Base-by-base conservation (phyloP, 31 red algal genomes). In the Porphyra umbilicalis region DNA sequence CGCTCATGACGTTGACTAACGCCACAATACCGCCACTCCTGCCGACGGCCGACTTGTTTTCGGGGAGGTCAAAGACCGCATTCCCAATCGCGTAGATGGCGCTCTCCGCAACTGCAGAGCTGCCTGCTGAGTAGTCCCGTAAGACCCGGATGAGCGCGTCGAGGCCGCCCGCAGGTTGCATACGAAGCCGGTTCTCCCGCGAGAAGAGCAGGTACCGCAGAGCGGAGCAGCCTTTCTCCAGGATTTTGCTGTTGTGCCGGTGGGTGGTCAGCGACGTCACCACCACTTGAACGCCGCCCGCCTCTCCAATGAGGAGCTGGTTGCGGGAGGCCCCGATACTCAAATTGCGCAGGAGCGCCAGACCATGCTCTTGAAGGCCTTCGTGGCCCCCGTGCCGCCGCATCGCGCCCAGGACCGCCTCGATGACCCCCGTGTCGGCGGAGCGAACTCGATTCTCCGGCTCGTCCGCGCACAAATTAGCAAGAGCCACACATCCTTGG, bases 11-110 rank as follows among this genome's bases (percentile, higher is more conserved):
- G 39, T 93, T 57, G 13, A 86, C 84, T 20, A 89, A n/a, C 32
- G 86, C 82, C 39, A 84, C 36, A 33, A 93, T 83, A 1, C 87
- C 91, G 37, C 91, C 91, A 13, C 76, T 71, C 31, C 83, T 46
- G 33, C 86, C 91, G 10, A 93, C 79, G 18, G 80, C 84, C 46
- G 68, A 38, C 79, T 93, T 89, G 42, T 86, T 89, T 31, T 93
- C 83, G 13, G 79, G 32, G 33, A 81, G 40, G 77, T 93, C 86
- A 40, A 37, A 89, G 35, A 79, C 71, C 32, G 91, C 85, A 74
- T 93, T 93, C 13, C 84, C 83, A 25, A 93, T 18, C 38, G 91
- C 83, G 20, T 76, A 80, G 30, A 93, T 29, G 37, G 77, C 82
- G 35, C 38, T 44, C 57, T 93, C 86, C 20, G 83, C 82, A 25